These are phyloP conservation scores for Diversispora eburnea DNA, from an alignment of 192 early-diverging fungal genomes.

Conservation along the genomic window DNA sequence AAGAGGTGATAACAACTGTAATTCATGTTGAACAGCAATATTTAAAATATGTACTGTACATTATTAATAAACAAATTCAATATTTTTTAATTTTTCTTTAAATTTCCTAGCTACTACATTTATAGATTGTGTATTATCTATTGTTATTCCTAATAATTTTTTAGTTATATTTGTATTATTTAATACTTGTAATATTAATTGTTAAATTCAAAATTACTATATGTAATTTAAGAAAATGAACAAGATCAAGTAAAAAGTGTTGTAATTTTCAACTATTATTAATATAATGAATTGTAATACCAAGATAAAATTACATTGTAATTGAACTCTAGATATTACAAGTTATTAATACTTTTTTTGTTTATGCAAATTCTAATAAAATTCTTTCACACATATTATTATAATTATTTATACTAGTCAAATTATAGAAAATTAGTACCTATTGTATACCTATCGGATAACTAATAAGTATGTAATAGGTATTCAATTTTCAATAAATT, in stretches of 20 bases:
- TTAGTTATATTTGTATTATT: not conserved
- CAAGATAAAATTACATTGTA: too few species aligned
- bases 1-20: not conserved
- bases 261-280: too few species aligned
- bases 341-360: too few species aligned
- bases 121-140: constrained; percentile 1
- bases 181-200: not conserved
- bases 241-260: constrained; percentile 6
- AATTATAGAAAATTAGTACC: too few species aligned
- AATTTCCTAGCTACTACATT: not conserved
- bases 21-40: constrained; percentile 7
- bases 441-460: too few species aligned
- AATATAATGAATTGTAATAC: too few species aligned
- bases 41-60: not conserved
- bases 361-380: too few species aligned
- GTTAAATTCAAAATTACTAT: not conserved
- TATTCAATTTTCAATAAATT: too few species aligned
- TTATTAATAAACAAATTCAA: not conserved
- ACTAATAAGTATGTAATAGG: too few species aligned
- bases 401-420: too few species aligned
- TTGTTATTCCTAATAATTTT: constrained; percentile 14
- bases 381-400: too few species aligned
- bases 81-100: constrained; percentile 1
- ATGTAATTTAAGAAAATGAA: not conserved
- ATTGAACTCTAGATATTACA: too few species aligned